A percentile compares a stretch with the other conserved stretches of the same genome.
These are phyloP conservation scores for Tilletia horrida DNA, from an alignment of 1,284 basidiomycete species.

Conservation along the genomic window DNA sequence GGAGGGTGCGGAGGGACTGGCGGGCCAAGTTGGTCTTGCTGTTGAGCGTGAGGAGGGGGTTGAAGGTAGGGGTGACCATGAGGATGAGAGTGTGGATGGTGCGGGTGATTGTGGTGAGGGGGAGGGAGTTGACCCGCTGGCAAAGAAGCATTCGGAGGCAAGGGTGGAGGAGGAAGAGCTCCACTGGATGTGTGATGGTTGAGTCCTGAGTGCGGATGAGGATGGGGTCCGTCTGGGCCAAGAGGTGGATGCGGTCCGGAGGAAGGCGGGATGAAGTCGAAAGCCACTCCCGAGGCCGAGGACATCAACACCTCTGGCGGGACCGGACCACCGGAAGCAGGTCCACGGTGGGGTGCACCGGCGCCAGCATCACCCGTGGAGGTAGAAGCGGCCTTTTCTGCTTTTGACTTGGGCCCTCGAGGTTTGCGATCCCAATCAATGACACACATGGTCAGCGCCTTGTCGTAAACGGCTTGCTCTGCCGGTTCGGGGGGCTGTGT, in stretches of 20 bases:
- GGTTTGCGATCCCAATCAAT: constrained; percentile 46
- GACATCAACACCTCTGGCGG: not conserved
- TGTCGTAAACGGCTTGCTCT: not conserved
- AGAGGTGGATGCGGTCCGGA: constrained; percentile 2
- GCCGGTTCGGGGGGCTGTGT: not conserved
- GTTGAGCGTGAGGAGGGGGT: not conserved
- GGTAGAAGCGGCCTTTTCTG: not conserved
- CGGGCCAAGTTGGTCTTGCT: not conserved
- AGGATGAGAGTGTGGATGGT: constrained; percentile 5
- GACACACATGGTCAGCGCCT: constrained; percentile 28
- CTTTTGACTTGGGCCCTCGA: constrained; percentile 40
- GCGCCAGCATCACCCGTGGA: constrained; percentile 25
- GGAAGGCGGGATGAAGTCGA: not conserved
- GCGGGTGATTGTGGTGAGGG: constrained; percentile 1
- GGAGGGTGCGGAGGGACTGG: not conserved
- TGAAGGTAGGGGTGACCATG: not conserved
- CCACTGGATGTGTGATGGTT: not conserved
- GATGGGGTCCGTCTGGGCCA: not conserved
- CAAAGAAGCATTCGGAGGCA: not conserved
- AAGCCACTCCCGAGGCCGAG: constrained; percentile 21
- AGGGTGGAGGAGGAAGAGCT: not conserved
- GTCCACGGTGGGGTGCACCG: constrained; percentile 27
- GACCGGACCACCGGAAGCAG: not conserved
- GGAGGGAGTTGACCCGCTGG: not conserved
- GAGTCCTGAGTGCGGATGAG: not conserved